Evolutionary conservation across 805 yeast species (phyloP).

Genomic region (Wickerhamiella slavikovae): DNA sequence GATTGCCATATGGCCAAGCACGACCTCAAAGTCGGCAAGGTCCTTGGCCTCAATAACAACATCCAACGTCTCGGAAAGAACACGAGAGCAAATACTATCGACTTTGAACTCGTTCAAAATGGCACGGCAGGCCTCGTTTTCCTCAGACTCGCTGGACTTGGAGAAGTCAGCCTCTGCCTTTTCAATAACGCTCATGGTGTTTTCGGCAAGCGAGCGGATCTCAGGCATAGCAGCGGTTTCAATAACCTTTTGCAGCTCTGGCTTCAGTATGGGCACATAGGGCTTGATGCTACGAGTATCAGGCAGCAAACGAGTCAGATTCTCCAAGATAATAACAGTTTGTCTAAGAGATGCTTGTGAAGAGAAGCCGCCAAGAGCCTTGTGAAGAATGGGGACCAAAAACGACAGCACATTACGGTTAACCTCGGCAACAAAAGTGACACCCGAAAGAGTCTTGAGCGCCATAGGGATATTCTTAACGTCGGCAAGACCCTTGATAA

Average conservation of each 20-base stretch:
- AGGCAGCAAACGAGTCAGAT: constrained; percentile 85
- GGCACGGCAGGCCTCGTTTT: too few relatives aligned
- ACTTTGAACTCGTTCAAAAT: constrained; percentile 34
- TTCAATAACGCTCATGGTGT: constrained; percentile 62
- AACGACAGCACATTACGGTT: constrained; percentile 87
- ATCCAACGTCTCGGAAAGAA: constrained; percentile 18
- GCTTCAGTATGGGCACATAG: constrained; percentile 67
- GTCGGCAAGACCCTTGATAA: constrained; percentile 75
- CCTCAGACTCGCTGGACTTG: too few relatives aligned
- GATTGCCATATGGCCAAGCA: constrained; percentile 17
- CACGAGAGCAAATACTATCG: constrained; percentile 15
- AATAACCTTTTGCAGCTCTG: constrained; percentile 79
- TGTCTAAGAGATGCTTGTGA: constrained; percentile 94
- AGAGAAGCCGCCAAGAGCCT: constrained; percentile 69
- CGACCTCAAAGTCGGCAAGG: constrained; percentile 19
- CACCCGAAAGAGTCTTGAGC: constrained; percentile 74
- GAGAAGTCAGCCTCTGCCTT: constrained; percentile 62
- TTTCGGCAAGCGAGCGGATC: constrained; percentile 79
- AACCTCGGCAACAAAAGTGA: constrained; percentile 95
- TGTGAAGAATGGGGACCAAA: constrained; percentile 77
- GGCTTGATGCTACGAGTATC: constrained; percentile 79
- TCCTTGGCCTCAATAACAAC: constrained; percentile 18
- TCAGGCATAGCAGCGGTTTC: constrained; percentile 88
- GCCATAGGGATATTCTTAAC: constrained; percentile 79
- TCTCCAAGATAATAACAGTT: constrained; percentile 88